A percentile compares a stretch with the other conserved stretches of the same genome.
Evolutionary conservation across 106 monocot genomes (phyloP).

Genomic region (Vanilla planifolia): DNA sequence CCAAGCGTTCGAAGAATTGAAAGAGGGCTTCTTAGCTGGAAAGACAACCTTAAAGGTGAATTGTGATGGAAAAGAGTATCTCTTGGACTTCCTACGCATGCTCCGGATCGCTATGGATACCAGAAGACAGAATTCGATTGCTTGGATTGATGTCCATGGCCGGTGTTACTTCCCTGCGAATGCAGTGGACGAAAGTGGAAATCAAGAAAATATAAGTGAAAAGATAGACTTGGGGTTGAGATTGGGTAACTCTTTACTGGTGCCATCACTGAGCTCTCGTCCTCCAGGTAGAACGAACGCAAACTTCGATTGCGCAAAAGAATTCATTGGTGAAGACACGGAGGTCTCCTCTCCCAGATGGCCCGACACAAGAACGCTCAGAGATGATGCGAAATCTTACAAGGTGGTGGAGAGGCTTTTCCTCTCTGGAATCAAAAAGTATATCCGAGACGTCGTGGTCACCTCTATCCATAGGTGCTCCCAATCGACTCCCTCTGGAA

Average conservation of each 20-base stretch:
- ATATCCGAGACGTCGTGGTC: background rate
- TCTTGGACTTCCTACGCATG: slow-evolving; percentile 66
- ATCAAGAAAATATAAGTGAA: background rate
- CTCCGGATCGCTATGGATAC: slow-evolving; percentile 26
- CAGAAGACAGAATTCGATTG: slow-evolving; percentile 18
- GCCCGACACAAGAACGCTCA: background rate
- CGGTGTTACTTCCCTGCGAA: slow-evolving; percentile 54
- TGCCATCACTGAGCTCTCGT: background rate
- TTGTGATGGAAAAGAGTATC: slow-evolving; percentile 10
- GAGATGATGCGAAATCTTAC: slow-evolving; percentile 6
- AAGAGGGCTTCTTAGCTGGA: slow-evolving; percentile 30
- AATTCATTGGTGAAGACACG: background rate
- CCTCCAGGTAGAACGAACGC: background rate
- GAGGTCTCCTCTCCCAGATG: slow-evolving; percentile 7
- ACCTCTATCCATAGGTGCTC: slow-evolving; percentile 9
- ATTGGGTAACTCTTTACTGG: background rate
- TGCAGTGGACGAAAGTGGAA: background rate
- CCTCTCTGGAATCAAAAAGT: slow-evolving; percentile 14
- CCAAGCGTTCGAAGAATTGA: slow-evolving; percentile 24
- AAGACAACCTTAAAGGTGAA: slow-evolving; percentile 23
- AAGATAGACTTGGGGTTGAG: background rate
- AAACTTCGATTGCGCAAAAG: background rate
- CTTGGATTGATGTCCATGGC: slow-evolving; percentile 62
- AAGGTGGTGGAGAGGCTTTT: slow-evolving; percentile 11
- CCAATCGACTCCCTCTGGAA: background rate